These are phyloP conservation scores for Plenodomus tracheiphilus DNA, from an alignment of 2,329 filamentous ascomycete species.

Conservation along the genomic window DNA sequence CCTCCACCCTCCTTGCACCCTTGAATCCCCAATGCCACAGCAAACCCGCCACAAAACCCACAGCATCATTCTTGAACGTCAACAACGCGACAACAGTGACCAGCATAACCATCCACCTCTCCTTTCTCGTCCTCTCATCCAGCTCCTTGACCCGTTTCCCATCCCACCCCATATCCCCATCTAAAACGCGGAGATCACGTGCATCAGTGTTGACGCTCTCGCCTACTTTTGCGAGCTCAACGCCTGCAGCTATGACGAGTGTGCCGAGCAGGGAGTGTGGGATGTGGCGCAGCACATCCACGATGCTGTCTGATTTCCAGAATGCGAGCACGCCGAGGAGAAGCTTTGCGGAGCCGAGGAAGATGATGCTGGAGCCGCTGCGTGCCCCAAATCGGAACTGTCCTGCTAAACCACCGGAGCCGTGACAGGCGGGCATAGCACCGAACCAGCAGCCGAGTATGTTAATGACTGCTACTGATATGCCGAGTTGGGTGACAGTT, in stretches of 20 bases:
- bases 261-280: conserved; percentile 78
- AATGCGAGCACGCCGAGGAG: conserved; percentile 64
- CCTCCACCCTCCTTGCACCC: conserved; percentile 25
- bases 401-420: conserved; percentile 85
- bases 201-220: conserved; percentile 80
- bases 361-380: conserved; percentile 79
- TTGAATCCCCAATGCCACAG: conserved; percentile 72
- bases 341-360: conserved; percentile 77
- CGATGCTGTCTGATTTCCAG: conserved; percentile 72
- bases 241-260: conserved; percentile 85
- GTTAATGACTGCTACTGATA: conserved; percentile 85
- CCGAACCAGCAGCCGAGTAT: conserved; percentile 87
- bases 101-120: conserved; percentile 88
- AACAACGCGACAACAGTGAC: conserved; percentile 81
- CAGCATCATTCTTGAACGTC: conserved; percentile 86
- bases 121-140: conserved; percentile 68
- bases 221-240: conserved; percentile 85
- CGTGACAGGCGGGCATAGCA: conserved; percentile 94
- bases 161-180: conserved; percentile 25
- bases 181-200: conserved; percentile 56
- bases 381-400: conserved; percentile 91
- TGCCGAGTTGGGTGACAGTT: conserved; percentile 73
- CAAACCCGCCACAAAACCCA: conserved; percentile 83
- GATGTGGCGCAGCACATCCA: conserved; percentile 70
- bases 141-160: conserved; percentile 56